These are phyloP conservation scores for Calocybe cyanea DNA, from an alignment of 768 basidiomycete genomes.

Conservation along the genomic window DNA sequence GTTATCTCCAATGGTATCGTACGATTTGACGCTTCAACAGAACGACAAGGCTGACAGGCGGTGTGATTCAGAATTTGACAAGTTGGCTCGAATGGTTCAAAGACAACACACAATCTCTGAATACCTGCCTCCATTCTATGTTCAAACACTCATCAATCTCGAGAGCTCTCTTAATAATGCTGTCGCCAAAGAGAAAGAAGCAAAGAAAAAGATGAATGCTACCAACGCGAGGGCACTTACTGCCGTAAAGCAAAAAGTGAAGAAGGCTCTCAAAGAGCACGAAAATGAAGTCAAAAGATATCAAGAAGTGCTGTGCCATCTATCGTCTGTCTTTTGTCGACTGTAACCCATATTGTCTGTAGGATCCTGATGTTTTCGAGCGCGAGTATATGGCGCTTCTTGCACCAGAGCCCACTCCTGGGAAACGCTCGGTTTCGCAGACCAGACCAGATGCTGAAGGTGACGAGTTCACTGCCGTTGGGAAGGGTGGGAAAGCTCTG, in stretches of 20 bases:
- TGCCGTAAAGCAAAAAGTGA: conserved; percentile 97
- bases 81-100: conserved; percentile 85
- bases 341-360: conserved; percentile 4
- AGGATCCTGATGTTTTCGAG: conserved; percentile 91
- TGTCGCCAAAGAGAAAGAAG: conserved; percentile 82
- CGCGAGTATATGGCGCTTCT: conserved; percentile 60
- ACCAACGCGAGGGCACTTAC: conserved; percentile 91
- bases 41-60: neutral
- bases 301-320: conserved; percentile 58
- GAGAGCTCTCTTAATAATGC: conserved; percentile 74
- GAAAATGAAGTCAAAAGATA: conserved; percentile 78
- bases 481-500: conserved; percentile 82
- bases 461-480: conserved; percentile 86
- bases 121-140: conserved; percentile 82
- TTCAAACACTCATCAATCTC: conserved; percentile 69
- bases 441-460: conserved; percentile 43
- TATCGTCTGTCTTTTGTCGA: neutral
- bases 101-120: conserved; percentile 83
- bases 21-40: conserved; percentile 25
- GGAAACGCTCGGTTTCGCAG: conserved; percentile 29
- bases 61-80: conserved; percentile 79
- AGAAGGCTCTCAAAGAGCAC: conserved; percentile 86
- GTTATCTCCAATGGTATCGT: conserved; percentile 76
- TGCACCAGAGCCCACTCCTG: conserved; percentile 39
- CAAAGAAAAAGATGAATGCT: conserved; percentile 96